Evolutionary conservation across 768 basidiomycete genomes (phyloP).

Genomic region (Cystoderma amianthinum): DNA sequence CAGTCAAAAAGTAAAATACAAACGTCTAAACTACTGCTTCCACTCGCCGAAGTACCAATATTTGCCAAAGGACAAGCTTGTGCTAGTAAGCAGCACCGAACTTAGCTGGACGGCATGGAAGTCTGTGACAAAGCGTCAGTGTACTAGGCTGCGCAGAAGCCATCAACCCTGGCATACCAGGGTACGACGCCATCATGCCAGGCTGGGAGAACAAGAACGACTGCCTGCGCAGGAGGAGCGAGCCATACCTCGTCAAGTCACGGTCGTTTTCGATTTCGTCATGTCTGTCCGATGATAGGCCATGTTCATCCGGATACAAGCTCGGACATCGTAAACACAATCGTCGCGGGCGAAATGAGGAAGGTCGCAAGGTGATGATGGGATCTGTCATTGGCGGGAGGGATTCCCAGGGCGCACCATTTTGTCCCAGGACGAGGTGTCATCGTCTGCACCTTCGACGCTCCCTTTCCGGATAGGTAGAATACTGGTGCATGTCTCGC

Average conservation of each 20-base stretch:
- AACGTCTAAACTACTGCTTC: too few relatives aligned
- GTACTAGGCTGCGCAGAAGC: not conserved
- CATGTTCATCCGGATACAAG: slow-evolving; percentile 18
- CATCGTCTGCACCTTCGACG: not conserved
- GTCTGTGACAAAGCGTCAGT: too few relatives aligned
- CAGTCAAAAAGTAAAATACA: too few relatives aligned
- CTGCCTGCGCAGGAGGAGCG: slow-evolving; percentile 29
- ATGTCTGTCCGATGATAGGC: slow-evolving; percentile 31
- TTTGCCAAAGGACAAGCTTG: too few relatives aligned
- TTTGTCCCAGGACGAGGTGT: slow-evolving; percentile 2
- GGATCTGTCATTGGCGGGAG: slow-evolving; percentile 36
- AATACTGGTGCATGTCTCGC: slow-evolving; percentile 27
- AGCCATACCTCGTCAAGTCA: slow-evolving; percentile 30
- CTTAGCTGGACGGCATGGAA: too few relatives aligned
- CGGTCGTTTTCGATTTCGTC: slow-evolving; percentile 8
- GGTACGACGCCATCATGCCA: slow-evolving; percentile 16
- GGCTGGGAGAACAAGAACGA: slow-evolving; percentile 25
- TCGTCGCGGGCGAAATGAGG: slow-evolving; percentile 35
- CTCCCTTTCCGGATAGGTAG: slow-evolving; percentile 5
- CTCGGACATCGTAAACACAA: slow-evolving; percentile 20
- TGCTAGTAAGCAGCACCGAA: not conserved
- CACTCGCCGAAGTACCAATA: too few relatives aligned
- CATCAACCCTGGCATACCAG: slow-evolving; percentile 18
- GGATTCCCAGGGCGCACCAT: slow-evolving; percentile 40
- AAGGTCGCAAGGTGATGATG: slow-evolving; percentile 33